A percentile compares a stretch with the other conserved stretches of the same genome.
Evolutionary conservation across 176 grass and related monocot species (phyloP).

Genomic region (Eleusine coracana): DNA sequence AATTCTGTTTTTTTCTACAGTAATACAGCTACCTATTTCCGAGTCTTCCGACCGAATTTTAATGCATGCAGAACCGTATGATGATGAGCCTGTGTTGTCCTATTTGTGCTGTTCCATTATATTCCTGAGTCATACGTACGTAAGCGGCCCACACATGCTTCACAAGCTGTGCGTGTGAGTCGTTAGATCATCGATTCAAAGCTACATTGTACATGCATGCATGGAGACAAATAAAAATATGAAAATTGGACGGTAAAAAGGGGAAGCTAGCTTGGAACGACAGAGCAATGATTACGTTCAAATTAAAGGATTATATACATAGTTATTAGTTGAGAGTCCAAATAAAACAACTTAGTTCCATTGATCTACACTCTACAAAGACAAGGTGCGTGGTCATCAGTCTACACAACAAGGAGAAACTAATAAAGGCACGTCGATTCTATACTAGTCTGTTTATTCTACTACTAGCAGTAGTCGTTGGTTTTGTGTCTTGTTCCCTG

Average conservation of each 20-base stretch:
- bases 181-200: neutral
- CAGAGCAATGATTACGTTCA: neutral
- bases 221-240: neutral
- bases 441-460: neutral
- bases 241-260: neutral
- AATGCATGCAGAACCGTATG: neutral
- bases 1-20: too few species aligned
- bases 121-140: neutral
- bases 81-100: neutral
- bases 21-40: neutral
- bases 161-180: neutral
- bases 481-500: constrained; percentile 8
- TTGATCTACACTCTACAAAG: neutral
- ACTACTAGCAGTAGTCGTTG: neutral
- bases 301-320: neutral
- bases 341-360: neutral
- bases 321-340: neutral
- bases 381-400: too few species aligned
- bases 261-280: neutral
- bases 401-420: too few species aligned
- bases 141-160: neutral
- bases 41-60: neutral
- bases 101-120: constrained; percentile 4
- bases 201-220: neutral
- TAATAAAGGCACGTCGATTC: neutral